Evolutionary conservation across 2,329 filamentous ascomycete species (phyloP), one percentile per base, ranked within the genome.

Genomic region (Claviceps humidiphila): DNA sequence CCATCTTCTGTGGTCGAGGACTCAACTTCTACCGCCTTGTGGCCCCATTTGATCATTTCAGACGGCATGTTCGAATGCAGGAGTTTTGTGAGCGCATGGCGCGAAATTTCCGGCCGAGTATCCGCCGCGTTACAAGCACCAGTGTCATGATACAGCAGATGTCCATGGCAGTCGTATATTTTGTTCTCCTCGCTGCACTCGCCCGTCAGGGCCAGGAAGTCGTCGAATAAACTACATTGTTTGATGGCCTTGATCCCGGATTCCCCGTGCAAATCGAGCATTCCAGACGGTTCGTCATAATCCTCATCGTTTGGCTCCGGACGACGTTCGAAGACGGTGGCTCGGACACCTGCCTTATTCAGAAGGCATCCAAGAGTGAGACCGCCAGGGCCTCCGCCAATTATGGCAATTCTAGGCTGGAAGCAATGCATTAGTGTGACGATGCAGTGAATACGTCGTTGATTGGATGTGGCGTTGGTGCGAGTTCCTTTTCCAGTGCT

Each of bases 301-400:
- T 63, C 60, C 2, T 57, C 57, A 0, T 56, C 49, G 1, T 59
- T 62, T 9, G 64, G 66, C 11, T 57, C 57, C 1, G 58, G 51
- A 14, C 66, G 65, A 1, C 66, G 58, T 41, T 72, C 69, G 39
- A 63, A 70, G 46, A 72, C 59, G 3, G 60, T 66, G 50, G 62
- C 64, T 3, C 60, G 61, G 42, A 71, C 59, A 49, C 58, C 54
- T 39, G 65, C 58, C 49, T 65, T 60, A 53, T 74, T 67, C 4
- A 80, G 70, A 13, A 77, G 65, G 22, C 65, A 62, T 24, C 66
- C 74, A 5, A 78, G 66, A 1, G 72, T 72, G 1, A 78, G 67
- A 30, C 75, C 75, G 1, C 64, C 64, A 0, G 72, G 73, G 11
- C 73, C 73, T 11, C 60, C 71, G 50, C 73, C 73, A 34, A 75